Percentiles rank a stretch among this genome's conserved stretches.
These are phyloP conservation scores for Alternaria sp. DNA, from an alignment of 2,329 filamentous ascomycete genomes.

Conservation along the genomic window DNA sequence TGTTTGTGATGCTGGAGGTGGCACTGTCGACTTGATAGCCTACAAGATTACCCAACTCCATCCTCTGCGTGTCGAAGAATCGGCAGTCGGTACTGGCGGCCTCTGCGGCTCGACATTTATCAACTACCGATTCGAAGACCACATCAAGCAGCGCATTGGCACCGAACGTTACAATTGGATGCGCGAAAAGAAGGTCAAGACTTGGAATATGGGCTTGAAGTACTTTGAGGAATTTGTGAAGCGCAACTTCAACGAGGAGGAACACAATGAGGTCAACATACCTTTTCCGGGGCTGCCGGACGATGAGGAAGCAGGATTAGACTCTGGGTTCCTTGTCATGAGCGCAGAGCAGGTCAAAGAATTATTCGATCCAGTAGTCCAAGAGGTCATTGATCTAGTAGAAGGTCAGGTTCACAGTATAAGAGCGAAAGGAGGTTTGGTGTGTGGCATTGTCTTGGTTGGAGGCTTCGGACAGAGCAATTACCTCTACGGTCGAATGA, in stretches of 20 bases:
- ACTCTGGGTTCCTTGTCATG: constrained; percentile 80
- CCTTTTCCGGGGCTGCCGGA: constrained; percentile 80
- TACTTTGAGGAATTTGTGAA: constrained; percentile 90
- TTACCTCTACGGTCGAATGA: constrained; percentile 75
- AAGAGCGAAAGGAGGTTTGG: constrained; percentile 49
- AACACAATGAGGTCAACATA: constrained; percentile 79
- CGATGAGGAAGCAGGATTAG: constrained; percentile 76
- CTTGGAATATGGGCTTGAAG: constrained; percentile 75
- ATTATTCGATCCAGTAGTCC: constrained; percentile 79
- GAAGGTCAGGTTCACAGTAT: constrained; percentile 57
- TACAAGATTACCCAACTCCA: constrained; percentile 80
- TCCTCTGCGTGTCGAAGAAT: constrained; percentile 78
- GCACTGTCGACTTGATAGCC: constrained; percentile 62
- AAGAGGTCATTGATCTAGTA: constrained; percentile 56
- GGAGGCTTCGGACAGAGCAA: constrained; percentile 84
- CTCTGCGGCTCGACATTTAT: constrained; percentile 81
- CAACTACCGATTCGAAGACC: constrained; percentile 83
- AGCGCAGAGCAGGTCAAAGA: constrained; percentile 73
- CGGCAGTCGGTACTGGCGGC: constrained; percentile 79
- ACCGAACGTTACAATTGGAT: constrained; percentile 74
- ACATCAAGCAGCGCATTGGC: constrained; percentile 74
- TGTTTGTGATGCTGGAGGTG: constrained; percentile 63
- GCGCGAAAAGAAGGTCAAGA: constrained; percentile 79
- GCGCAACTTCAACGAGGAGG: constrained; percentile 81
- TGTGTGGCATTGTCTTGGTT: constrained; percentile 77